These are phyloP conservation scores for Sporothrix curviconia DNA, from an alignment of 2,329 filamentous ascomycete genomes.

Conservation along the genomic window DNA sequence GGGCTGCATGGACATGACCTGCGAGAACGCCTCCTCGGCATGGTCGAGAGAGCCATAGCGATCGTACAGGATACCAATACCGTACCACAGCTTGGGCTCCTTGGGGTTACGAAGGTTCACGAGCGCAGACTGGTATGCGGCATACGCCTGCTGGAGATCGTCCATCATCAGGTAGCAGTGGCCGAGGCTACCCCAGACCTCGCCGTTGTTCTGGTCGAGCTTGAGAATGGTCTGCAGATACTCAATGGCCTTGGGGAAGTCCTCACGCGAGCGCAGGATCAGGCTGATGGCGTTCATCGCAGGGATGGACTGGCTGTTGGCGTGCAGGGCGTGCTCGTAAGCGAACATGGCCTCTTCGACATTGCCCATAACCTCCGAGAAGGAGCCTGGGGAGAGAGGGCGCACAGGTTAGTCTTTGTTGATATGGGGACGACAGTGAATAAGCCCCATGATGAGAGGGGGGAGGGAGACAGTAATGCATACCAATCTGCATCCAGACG, in stretches of 20 bases:
- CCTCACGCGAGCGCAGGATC: conserved; percentile 84
- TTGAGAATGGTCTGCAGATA: conserved; percentile 88
- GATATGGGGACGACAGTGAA: too few species aligned
- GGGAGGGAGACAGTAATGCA: conserved; percentile 23
- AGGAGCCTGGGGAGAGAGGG: conserved; percentile 53
- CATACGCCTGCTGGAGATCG: conserved; percentile 92
- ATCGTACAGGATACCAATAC: conserved; percentile 95
- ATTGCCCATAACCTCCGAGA: conserved; percentile 82
- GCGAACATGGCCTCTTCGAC: conserved; percentile 82
- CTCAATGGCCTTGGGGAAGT: conserved; percentile 89
- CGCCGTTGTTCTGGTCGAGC: conserved; percentile 80
- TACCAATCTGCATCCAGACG: conserved; percentile 92
- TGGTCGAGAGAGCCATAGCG: conserved; percentile 94
- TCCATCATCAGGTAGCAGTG: conserved; percentile 99
- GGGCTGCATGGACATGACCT: conserved; percentile 98
- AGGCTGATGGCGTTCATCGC: conserved; percentile 93
- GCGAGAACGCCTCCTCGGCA: conserved; percentile 94
- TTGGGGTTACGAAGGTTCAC: conserved; percentile 92
- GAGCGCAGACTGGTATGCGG: conserved; percentile 89
- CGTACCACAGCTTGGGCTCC: conserved; percentile 98
- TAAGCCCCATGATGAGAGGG: too few species aligned
- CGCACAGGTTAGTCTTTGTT: neutral
- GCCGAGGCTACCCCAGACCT: conserved; percentile 95
- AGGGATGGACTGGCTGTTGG: conserved; percentile 80
- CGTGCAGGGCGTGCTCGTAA: conserved; percentile 82